Evolutionary conservation across 805 yeast species (phyloP), one percentile per base, ranked within the genome.

Genomic region (Torulaspora maleeae): DNA sequence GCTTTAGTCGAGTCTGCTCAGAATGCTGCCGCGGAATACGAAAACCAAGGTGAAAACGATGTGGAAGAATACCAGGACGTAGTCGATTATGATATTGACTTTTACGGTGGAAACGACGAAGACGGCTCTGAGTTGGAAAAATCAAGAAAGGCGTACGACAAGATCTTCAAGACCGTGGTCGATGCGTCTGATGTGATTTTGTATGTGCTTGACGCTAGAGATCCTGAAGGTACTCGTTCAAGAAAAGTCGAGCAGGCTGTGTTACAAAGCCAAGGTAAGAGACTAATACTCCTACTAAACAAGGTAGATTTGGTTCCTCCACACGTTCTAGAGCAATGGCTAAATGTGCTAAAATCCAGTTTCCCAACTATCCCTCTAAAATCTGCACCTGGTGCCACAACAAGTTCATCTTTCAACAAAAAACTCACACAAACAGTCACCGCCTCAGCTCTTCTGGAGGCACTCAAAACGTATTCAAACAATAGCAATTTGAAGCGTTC

Each of bases 201-300:
- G 45, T 91, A 93, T 61, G 96, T 91, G n/a, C 71, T 91, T 60
- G 99, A 91, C 69, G 96, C 99, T 1, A 82, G 99, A 67, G 96
- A 93, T 67, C 99, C 99, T 44, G 95, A 87, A 66, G 82, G 88
- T 15, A 91, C 98, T 2, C 80, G 99, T 61, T 89, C 97, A 7
- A 80, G 82, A 63, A 87, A 80, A 62, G 90, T 93, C 34, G 99
- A 93, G 72, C 85, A 87, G 63, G 86, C 95, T 2, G 88, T 93
- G 37, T 69, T 90, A 49, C 83, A 82, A 60, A 78, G 80, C 56
- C 85, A 86, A 49, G 64, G 68, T 37, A 93, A 93, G 67, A 78
- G 97, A 61, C 75, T 93, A 52, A 86, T 93, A 45, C 78, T 89
- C 55, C 78, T 91, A 36, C 71, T 93, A 56, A 93, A 93, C 73